Percentiles rank a stretch among this genome's conserved stretches.
Evolutionary conservation across 805 yeast species (phyloP).

Genomic region (Saccharomycopsis sp.): DNA sequence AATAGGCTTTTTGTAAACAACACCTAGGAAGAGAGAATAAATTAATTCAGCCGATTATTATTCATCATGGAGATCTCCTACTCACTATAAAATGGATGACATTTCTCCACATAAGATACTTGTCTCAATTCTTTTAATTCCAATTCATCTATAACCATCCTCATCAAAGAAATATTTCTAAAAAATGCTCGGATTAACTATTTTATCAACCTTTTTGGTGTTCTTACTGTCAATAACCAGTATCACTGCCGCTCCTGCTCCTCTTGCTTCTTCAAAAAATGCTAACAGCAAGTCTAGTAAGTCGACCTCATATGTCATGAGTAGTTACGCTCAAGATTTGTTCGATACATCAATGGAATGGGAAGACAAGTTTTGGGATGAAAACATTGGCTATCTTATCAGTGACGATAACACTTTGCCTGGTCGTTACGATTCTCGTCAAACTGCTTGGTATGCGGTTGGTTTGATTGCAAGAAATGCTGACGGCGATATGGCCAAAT

Average conservation of each 20-base stretch:
- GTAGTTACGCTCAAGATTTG: conserved; percentile 16
- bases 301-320: conserved; percentile 1
- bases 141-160: no score
- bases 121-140: background rate
- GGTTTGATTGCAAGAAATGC: conserved; percentile 20
- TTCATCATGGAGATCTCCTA: background rate
- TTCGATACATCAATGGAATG: conserved; percentile 16
- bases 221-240: background rate
- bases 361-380: conserved; percentile 19
- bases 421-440: conserved; percentile 19
- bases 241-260: background rate
- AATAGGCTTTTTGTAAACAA: background rate
- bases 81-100: background rate
- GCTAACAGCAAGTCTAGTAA: background rate
- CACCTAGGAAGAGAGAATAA: no score
- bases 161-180: no score
- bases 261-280: background rate
- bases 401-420: conserved; percentile 17
- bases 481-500: conserved; percentile 13
- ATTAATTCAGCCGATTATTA: background rate
- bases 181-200: background rate
- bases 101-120: background rate
- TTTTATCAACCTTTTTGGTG: background rate
- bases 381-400: conserved; percentile 13
- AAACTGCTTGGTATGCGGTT: conserved; percentile 20